Conservation (phyloP, 768 basidiomycete species). For the Psilocybe cyanescens region DNA sequence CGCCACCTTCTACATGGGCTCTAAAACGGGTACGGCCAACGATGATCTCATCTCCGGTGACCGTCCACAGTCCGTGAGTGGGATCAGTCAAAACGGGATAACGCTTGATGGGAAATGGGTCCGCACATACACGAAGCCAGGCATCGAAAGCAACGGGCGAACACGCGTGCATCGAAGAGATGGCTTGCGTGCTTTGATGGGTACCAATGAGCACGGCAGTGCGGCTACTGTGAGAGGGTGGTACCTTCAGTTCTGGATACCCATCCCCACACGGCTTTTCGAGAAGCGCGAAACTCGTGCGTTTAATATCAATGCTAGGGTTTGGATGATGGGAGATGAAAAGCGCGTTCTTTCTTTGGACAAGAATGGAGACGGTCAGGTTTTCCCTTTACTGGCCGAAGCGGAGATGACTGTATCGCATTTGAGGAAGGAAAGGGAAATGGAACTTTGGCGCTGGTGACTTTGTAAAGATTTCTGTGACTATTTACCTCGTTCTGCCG, state of each 20-base stretch:
- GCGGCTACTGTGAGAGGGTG: conserved; percentile 29
- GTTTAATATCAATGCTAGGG: conserved; percentile 41
- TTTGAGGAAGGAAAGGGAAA: conserved; percentile 43
- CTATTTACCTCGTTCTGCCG: background rate
- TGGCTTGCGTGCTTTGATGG: background rate
- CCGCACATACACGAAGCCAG: conserved; percentile 26
- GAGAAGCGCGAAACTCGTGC: conserved; percentile 46
- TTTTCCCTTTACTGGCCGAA: conserved; percentile 22
- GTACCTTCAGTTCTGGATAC: conserved; percentile 46
- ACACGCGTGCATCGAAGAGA: conserved; percentile 1
- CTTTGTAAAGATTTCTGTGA: background rate
- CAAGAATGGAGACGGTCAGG: conserved; percentile 19
- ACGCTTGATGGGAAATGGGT: conserved; percentile 35
- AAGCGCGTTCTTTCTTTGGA: conserved; percentile 20
- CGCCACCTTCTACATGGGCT: conserved; percentile 13
- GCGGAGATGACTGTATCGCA: conserved; percentile 47
- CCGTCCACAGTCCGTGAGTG: background rate
- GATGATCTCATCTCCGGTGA: conserved; percentile 3
- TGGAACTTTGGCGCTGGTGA: conserved; percentile 25
- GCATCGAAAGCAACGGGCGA: conserved; percentile 14
- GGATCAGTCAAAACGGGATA: conserved; percentile 24
- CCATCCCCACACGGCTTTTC: conserved; percentile 51
- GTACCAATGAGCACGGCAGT: conserved; percentile 31
- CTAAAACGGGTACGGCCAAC: conserved; percentile 11
- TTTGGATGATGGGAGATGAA: conserved; percentile 38